Evolutionary conservation across 257 asterid genomes (phyloP).

Genomic region (Capsicum rhomboideum): DNA sequence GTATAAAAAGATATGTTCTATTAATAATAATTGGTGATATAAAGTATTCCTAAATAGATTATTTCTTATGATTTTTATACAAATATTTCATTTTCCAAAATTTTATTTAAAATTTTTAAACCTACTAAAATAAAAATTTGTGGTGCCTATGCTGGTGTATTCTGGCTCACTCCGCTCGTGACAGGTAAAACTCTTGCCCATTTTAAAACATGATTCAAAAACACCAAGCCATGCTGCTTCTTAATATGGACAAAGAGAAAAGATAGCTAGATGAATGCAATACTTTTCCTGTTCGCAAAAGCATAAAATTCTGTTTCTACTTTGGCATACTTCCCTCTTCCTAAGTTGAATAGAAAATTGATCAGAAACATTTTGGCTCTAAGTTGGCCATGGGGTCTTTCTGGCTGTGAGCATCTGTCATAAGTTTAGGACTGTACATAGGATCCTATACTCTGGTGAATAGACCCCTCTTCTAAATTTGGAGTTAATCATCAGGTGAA

Average conservation of each 20-base stretch:
- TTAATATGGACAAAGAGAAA: not conserved
- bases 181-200: not conserved
- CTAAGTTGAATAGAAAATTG: not conserved
- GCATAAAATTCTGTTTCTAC: not conserved
- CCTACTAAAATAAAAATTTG: not conserved
- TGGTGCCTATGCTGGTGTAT: not conserved
- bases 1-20: no score
- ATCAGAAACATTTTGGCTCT: not conserved
- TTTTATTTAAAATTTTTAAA: not conserved
- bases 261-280: not conserved
- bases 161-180: not conserved
- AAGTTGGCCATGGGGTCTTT: not conserved
- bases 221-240: not conserved
- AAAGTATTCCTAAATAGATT: not conserved
- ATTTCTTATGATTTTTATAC: not conserved
- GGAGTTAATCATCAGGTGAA: not conserved
- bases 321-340: not conserved
- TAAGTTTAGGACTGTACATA: not conserved
- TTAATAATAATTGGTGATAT: not conserved
- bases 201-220: not conserved
- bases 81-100: not conserved
- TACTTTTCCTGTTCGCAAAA: not conserved
- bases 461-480: not conserved
- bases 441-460: not conserved
- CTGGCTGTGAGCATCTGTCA: not conserved